Evolutionary conservation across 2,329 filamentous ascomycete species (phyloP), one percentile per base, ranked within the genome.

Genomic region (Canariomyces notabilis): DNA sequence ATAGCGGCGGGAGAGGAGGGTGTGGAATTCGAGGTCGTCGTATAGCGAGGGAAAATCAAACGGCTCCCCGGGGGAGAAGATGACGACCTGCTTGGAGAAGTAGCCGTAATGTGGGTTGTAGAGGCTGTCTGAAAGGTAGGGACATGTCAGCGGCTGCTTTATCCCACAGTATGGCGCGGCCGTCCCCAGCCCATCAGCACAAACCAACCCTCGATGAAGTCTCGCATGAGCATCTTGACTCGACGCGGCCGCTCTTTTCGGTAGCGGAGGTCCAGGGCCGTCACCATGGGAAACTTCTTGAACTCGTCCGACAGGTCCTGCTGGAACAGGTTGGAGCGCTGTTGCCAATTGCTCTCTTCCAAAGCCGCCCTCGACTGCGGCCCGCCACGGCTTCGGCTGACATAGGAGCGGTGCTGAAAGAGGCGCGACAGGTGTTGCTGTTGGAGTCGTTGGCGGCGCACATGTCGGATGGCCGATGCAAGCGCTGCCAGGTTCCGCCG

Each of bases 61-160:
- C 4, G 93, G 89, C 53, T 90, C 83, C 47, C 89, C 89, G 9
- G 91, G 89, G 26, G 82, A 87, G 72, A 98, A 98, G 67, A 98
- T 96, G 63, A 94, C 89, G 59, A 88, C 91, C 64, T 95, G 89
- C 61, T 95, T 95, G 44, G 89, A 90, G 67, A 96, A 96, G 72
- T 96, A 96, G 57, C 91, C 90, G 63, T 96, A 97, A 57, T 88
- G 77, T 0, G 89, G 89, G 62, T 97, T 96, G 65, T 97, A 97
- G 12, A 96, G 71, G 63, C 88, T 93, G 70, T 96, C 90, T 94
- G 59, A 3, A 19, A 20, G 26, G 5, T n/a, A 16, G 19, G 14
- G 39, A 31, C 31, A 22, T 42, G 47, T 47, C 26, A 39, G 19
- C 18, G 37, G 21, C n/a, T n/a, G n/a, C n/a, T n/a, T n/a, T 18